Base-by-base conservation (phyloP, 2,329 filamentous ascomycete genomes). In the Botrytis galanthina region DNA sequence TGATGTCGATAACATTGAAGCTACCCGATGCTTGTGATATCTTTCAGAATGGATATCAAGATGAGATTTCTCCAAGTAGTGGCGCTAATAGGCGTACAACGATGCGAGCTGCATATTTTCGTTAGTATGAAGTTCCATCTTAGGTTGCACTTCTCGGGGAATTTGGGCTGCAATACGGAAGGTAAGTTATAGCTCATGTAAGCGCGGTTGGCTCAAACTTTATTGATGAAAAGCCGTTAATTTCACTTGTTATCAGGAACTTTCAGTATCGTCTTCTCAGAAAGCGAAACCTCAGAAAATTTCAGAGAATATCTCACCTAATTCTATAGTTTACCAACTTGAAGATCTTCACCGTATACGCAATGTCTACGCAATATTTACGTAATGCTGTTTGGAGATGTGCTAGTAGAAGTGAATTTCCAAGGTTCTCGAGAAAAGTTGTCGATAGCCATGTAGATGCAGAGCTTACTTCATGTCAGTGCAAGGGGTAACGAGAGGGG, bases 21-120 rank as follows among this genome's bases (percentile, higher is more conserved):
- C 18, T 59, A 51, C 29, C 46, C 14, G 48, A 67, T 20, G 22
- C 26, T 51, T 26, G 32, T 26, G 32, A 48, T 42, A 44, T 57
- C 37, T 39, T 42, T 9, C 48, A 44, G 10, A 59, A 59, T 42
- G 32, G 3, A 26, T 32, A 59, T 69, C 29, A 7, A 59, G 18
- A 67, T 32, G 10, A 7, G 29, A 51, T 70, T 29, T 22, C 20
- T 37, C 54, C 18, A 51, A 48, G 35, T n/a, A 22, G 69, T 71
- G 68, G 59, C 57, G 57, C 69, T 48, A n/a, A 48, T n/a, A 32
- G 59, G 42, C 69, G 29, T 62, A 51, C 42, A 48, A 14, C 8
- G 7, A 48, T 26, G 29, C 22, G n/a, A 71, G 29, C 29, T 71
- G 69, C 57, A 71, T 70, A 51, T 62, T 59, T 62, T 59, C 39